Percentiles rank a stretch among this genome's conserved stretches.
phyloP scores from a whole-genome alignment of 768 basidiomycete species.

The Paxillus involutus region DNA sequence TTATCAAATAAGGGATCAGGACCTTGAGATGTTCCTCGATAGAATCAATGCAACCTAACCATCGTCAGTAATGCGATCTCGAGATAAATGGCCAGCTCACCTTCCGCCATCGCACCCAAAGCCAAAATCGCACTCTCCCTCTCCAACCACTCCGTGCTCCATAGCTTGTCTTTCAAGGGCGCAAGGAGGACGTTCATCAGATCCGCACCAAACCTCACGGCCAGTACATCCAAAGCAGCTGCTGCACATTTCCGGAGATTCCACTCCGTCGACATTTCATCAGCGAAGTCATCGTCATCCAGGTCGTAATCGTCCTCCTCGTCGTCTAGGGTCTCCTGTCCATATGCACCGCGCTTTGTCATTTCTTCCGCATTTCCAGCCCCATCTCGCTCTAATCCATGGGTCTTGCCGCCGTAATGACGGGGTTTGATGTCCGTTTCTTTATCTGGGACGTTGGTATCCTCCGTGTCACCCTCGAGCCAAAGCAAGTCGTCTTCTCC shows the following conservation, averaged over 20 bases:
- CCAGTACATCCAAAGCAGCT: conserved; percentile 94
- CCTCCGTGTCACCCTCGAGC: conserved; percentile 90
- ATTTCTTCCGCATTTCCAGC: conserved; percentile 36
- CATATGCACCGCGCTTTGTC: conserved; percentile 61
- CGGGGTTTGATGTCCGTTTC: conserved; percentile 96
- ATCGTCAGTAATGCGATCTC: conserved; percentile 7
- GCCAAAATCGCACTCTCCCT: conserved; percentile 95
- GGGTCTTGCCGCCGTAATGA: conserved; percentile 83
- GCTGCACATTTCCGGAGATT: conserved; percentile 98
- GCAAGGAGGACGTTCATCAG: conserved; percentile 86
- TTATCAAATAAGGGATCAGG: conserved; percentile 90
- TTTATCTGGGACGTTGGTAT: conserved; percentile 88
- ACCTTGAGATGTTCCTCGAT: conserved; percentile 95
- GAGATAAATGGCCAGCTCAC: conserved; percentile 40
- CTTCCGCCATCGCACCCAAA: conserved; percentile 97
- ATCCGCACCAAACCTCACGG: conserved; percentile 89
- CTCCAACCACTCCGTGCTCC: conserved; percentile 91
- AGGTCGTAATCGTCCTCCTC: conserved; percentile 88
- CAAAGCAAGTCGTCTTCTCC: conserved; percentile 95
- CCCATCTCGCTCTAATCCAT: conserved; percentile 77
- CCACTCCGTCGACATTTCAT: conserved; percentile 98
- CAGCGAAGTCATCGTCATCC: conserved; percentile 86
- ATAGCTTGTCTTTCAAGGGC: conserved; percentile 89
- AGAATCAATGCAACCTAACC: conserved; percentile 89
- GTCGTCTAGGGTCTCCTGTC: conserved; percentile 77